Base-by-base conservation (phyloP, 371 early-diverging fungal species). In the Mucor mucedo region DNA sequence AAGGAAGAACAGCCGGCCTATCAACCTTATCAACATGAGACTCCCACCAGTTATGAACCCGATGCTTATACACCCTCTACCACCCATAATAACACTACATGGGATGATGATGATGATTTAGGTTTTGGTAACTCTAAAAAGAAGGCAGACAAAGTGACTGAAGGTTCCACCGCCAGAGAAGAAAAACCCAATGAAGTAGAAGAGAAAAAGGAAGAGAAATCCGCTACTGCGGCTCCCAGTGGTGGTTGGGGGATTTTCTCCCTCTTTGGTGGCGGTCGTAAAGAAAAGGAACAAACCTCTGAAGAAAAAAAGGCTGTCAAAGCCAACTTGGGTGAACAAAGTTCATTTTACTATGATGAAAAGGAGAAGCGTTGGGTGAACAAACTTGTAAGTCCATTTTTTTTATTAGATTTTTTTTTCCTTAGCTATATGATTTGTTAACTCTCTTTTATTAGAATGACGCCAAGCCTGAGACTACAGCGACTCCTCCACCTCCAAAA, bases 241-340 rank as follows among this genome's bases (percentile, higher is more conserved):
- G 21, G 47, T 35, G 82, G 83, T 7, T 87, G 85, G 87, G 79
- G 85, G 45, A 50, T 84, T 5, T 82, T 83, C 55, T 75, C 78
- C 14, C 13, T 74, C 3, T 82, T 84, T 58, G 77, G 80, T n/a
- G 11, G 8, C 6, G 44, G 55, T 60, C 72, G 79, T 16, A 67
- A 75, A 11, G 77, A 79, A 38, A 75, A 80, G 45, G 73, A 69
- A 35, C 53, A 61, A 4, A 38, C 33, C 8, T 65, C 72, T 32
- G 70, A 75, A 7, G 80, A 76, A 48, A 73, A 69, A 55, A 87
- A 85, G 69, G 73, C 84, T 7, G 81, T 83, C 33, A 77, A 75
- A 65, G 91, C 91, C 11, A 88, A 91, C 55, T 69, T 91, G 40
- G 90, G 90, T 40, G 88, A 89, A 67, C 77, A 86, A 62, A 87